Conservation (phyloP, 2,329 filamentous ascomycete genomes). For the Biscogniauxia sp. region DNA sequence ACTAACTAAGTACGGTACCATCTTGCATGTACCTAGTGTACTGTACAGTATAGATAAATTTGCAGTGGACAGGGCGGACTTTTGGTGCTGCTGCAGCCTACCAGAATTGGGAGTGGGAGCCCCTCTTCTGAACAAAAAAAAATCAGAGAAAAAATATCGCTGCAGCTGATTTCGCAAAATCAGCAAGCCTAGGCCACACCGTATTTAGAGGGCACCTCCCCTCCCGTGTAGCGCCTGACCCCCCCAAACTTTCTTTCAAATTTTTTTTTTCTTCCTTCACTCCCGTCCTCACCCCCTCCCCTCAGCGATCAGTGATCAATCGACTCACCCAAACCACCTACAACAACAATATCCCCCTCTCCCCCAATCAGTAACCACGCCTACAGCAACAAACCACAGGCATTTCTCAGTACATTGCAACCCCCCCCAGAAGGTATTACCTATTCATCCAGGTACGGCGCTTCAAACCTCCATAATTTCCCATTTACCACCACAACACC, state of each 20-base stretch:
- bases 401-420: background rate
- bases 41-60: background rate
- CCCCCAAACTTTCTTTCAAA: conserved; percentile 19
- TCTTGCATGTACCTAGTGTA: background rate
- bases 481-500: background rate
- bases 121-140: background rate
- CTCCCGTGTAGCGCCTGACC: conserved; percentile 23
- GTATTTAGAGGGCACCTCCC: conserved; percentile 31
- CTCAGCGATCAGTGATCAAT: conserved; percentile 12
- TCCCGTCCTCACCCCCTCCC: conserved; percentile 12
- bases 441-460: background rate
- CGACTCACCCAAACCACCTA: background rate
- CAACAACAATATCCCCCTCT: no score
- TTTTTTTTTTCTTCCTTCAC: conserved; percentile 21
- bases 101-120: background rate
- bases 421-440: no score
- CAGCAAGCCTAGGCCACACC: conserved; percentile 22
- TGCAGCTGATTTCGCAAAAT: conserved; percentile 21
- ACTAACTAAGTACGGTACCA: background rate
- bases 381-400: background rate
- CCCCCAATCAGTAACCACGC: background rate
- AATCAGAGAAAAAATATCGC: conserved; percentile 3
- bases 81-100: conserved; percentile 1
- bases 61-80: background rate
- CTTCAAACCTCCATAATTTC: background rate